Evolutionary conservation across 148 eudicot species (phyloP).

Genomic region (Arctostaphylos glauca): DNA sequence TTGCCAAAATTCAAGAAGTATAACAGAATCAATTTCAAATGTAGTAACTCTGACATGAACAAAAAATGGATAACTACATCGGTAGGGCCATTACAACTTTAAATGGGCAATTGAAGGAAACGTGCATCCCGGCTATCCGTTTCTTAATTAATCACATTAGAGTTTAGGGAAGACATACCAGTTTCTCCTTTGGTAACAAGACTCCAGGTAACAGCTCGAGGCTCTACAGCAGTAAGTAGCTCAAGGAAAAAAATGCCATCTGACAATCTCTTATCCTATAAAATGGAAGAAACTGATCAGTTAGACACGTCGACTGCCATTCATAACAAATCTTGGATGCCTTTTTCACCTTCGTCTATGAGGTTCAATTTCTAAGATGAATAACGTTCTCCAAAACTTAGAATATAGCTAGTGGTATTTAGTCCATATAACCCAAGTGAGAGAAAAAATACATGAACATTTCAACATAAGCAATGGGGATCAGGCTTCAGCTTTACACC

Average conservation of each 20-base stretch:
- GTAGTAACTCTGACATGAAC: background rate
- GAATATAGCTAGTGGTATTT: background rate
- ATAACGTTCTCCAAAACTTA: background rate
- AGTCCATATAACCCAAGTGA: background rate
- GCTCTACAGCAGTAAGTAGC: conserved; percentile 90
- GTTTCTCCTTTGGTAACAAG: conserved; percentile 90
- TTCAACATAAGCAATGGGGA: background rate
- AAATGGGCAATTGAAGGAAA: background rate
- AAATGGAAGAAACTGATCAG: conserved; percentile 4
- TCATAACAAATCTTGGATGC: background rate
- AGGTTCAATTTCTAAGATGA: background rate
- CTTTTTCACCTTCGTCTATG: background rate
- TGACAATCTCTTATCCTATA: conserved; percentile 88
- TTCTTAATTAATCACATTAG: background rate
- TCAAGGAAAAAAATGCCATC: conserved; percentile 88
- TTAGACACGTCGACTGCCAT: background rate
- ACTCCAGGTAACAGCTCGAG: conserved; percentile 95
- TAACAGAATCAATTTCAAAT: background rate
- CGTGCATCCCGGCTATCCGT: background rate
- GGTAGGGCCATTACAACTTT: background rate
- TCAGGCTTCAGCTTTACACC: conserved; percentile 2
- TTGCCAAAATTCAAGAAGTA: background rate
- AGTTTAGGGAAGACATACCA: conserved; percentile 45
- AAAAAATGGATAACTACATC: background rate
- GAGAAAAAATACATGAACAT: background rate